A percentile compares a stretch with the other conserved stretches of the same genome.
Evolutionary conservation across 108 stramenopile species (phyloP).

Genomic region (Nitzschia putrida): DNA sequence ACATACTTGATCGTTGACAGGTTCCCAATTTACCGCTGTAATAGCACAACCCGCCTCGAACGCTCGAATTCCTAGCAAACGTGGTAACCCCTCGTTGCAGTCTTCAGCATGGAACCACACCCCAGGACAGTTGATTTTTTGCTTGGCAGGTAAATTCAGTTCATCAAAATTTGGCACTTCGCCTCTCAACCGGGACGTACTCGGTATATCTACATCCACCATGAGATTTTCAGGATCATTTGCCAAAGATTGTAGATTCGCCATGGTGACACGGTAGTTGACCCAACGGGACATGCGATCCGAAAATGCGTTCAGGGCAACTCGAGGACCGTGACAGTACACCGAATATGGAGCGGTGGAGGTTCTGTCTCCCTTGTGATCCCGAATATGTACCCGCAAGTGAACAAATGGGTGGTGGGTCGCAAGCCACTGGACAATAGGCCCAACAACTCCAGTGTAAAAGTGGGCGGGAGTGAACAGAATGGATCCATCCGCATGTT

Average conservation of each 20-base stretch:
- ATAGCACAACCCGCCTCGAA: slow-evolving; percentile 16
- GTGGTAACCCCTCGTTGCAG: not conserved
- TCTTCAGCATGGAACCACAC: slow-evolving; percentile 1
- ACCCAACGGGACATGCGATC: not conserved
- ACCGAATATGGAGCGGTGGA: not conserved
- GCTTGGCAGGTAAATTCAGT: not conserved
- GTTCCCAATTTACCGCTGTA: slow-evolving; percentile 9
- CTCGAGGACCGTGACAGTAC: not conserved
- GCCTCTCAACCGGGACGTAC: not conserved
- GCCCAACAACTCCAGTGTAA: not conserved
- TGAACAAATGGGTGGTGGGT: not conserved
- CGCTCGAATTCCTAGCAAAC: not conserved
- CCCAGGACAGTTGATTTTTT: not conserved
- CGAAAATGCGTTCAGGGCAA: not conserved
- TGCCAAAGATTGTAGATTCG: not conserved
- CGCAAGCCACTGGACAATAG: not conserved
- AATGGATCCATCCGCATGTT: not conserved
- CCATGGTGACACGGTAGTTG: not conserved
- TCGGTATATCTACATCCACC: not conserved
- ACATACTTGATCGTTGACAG: not conserved
- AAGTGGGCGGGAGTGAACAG: not conserved
- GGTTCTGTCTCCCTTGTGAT: not conserved
- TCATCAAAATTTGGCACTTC: not conserved
- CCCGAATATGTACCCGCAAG: not conserved
- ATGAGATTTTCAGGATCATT: slow-evolving; percentile 5